A percentile compares a stretch with the other conserved stretches of the same genome.
Evolutionary conservation across 371 early-diverging fungal species (phyloP).

Genomic region (Mortierella sp.): DNA sequence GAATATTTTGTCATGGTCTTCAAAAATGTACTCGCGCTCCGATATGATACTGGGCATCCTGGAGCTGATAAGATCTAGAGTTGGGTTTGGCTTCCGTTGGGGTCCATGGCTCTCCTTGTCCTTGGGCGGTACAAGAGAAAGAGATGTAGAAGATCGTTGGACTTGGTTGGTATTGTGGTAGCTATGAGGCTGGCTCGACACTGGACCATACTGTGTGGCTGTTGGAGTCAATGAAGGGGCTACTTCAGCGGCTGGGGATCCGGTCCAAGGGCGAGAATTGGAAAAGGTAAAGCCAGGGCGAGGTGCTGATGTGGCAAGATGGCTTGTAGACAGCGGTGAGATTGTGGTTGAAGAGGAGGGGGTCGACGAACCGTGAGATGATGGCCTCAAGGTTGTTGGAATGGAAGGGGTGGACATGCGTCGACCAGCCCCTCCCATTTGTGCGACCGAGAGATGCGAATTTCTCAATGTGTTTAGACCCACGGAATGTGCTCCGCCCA

Average conservation of each 20-base stretch:
- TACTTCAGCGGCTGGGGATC: constrained; percentile 7
- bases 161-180: constrained; percentile 2
- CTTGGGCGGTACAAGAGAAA: no score
- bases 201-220: no score
- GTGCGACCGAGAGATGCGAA: constrained; percentile 21
- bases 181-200: constrained; percentile 10
- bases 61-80: constrained; percentile 17
- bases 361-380: not conserved
- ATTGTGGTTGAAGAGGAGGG: constrained; percentile 1
- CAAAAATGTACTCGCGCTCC: constrained; percentile 30
- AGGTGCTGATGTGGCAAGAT: not conserved
- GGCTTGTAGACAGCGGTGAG: constrained; percentile 1
- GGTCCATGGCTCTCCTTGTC: no score
- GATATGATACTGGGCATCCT: constrained; percentile 25
- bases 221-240: not conserved
- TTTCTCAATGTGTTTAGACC: constrained; percentile 3
- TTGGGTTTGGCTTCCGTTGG: no score
- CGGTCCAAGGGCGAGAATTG: constrained; percentile 15
- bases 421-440: constrained; percentile 21
- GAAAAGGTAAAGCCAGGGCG: constrained; percentile 19
- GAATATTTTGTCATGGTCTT: constrained; percentile 69
- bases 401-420: constrained; percentile 44
- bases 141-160: not conserved
- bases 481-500: no score
- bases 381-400: not conserved